Percentiles rank a stretch among this genome's conserved stretches.
Evolutionary conservation across 305 asterid species (phyloP).

Genomic region (Caryopteris hybrid): DNA sequence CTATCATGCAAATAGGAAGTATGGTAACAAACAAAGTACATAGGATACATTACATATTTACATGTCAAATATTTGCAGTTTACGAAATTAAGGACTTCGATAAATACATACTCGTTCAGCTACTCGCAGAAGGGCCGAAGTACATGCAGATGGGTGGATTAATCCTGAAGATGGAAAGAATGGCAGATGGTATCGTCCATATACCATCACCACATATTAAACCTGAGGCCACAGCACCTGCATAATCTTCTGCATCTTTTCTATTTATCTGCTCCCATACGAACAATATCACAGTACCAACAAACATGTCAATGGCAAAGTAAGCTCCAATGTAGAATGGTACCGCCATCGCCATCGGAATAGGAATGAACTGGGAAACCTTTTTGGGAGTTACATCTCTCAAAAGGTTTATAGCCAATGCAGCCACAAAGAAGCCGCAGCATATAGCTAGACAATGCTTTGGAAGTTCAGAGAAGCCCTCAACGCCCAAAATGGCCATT

Average conservation of each 20-base stretch:
- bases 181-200: slow-evolving; percentile 95
- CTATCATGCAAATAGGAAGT: too few species aligned
- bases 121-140: slow-evolving; percentile 63
- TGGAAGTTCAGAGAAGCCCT: slow-evolving; percentile 95
- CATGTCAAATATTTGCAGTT: not conserved
- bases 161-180: slow-evolving; percentile 79
- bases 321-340: slow-evolving; percentile 95
- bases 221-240: slow-evolving; percentile 92
- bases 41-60: slow-evolving; percentile 12
- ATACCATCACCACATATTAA: slow-evolving; percentile 92
- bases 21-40: not conserved
- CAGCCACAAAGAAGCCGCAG: slow-evolving; percentile 70
- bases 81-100: not conserved
- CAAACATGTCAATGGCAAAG: slow-evolving; percentile 95
- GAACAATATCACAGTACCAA: slow-evolving; percentile 79
- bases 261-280: slow-evolving; percentile 79
- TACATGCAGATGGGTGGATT: slow-evolving; percentile 96
- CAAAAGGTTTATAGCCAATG: slow-evolving; percentile 59
- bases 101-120: slow-evolving; percentile 29
- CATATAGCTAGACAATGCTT: slow-evolving; percentile 80
- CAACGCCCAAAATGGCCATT: slow-evolving; percentile 92
- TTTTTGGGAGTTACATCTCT: slow-evolving; percentile 59
- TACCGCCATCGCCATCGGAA: slow-evolving; percentile 96
- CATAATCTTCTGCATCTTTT: slow-evolving; percentile 73
- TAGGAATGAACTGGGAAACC: slow-evolving; percentile 71